Conservation (phyloP, 2,329 filamentous ascomycete genomes). For the Diaporthe sp. region DNA sequence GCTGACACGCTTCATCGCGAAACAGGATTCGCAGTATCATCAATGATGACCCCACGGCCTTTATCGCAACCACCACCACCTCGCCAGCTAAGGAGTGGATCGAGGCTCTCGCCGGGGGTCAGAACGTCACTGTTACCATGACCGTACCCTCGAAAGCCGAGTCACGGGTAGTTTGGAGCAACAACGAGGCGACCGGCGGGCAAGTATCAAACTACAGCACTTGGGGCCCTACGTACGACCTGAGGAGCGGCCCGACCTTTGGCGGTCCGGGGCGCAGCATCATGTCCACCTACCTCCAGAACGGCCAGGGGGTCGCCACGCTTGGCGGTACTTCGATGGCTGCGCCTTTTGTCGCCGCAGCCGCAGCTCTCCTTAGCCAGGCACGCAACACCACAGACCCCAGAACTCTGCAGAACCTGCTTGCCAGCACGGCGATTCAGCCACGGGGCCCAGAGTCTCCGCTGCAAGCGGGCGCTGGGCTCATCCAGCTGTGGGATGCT, state of each 20-base stretch:
- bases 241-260: slow-evolving; percentile 1
- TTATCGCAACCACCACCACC: neutral
- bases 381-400: neutral
- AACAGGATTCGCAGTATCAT: slow-evolving; percentile 8
- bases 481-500: slow-evolving; percentile 17
- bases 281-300: slow-evolving; percentile 11
- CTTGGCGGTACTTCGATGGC: slow-evolving; percentile 4
- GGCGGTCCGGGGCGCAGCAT: slow-evolving; percentile 8
- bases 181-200: slow-evolving; percentile 3
- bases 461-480: neutral
- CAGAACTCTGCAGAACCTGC: neutral
- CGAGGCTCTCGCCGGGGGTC: slow-evolving; percentile 4
- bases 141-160: neutral
- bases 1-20: neutral
- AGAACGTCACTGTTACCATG: slow-evolving; percentile 10
- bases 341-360: neutral
- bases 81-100: slow-evolving; percentile 4
- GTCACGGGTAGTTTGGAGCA: slow-evolving; percentile 1
- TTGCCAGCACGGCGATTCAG: slow-evolving; percentile 1
- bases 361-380: slow-evolving; percentile 3
- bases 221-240: slow-evolving; percentile 3
- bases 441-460: neutral
- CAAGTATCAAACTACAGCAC: slow-evolving; percentile 9
- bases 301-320: neutral
- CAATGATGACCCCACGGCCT: neutral